These are phyloP conservation scores for Candida lessepsii DNA, from an alignment of 805 yeast genomes.

Conservation along the genomic window DNA sequence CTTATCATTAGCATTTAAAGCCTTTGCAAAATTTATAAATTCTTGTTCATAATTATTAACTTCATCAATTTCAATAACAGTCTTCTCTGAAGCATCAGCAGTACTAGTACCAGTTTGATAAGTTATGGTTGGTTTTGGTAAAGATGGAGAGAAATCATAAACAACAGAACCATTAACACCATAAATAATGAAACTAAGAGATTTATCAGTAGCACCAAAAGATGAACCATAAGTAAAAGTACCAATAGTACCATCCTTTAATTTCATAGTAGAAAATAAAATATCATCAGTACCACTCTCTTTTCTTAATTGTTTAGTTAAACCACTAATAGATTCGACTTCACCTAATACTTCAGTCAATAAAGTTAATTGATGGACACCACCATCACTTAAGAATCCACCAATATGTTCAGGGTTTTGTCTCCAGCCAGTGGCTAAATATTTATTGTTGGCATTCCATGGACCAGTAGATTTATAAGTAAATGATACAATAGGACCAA, in stretches of 20 bases:
- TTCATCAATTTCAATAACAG: constrained; percentile 40
- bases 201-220: constrained; percentile 77
- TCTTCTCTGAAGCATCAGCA: constrained; percentile 53
- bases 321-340: constrained; percentile 68
- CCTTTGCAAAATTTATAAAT: constrained; percentile 51
- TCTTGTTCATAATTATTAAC: constrained; percentile 46
- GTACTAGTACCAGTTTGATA: constrained; percentile 31
- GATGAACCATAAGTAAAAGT: constrained; percentile 86
- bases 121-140: constrained; percentile 38
- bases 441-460: constrained; percentile 58
- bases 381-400: constrained; percentile 91
- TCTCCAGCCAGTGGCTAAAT: constrained; percentile 80
- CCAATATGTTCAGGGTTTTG: constrained; percentile 88
- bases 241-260: constrained; percentile 68
- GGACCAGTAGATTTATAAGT: constrained; percentile 75
- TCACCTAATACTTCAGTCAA: constrained; percentile 80
- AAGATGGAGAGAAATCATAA: constrained; percentile 60
- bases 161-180: constrained; percentile 78
- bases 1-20: constrained; percentile 65
- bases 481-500: constrained; percentile 72
- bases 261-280: constrained; percentile 63
- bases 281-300: constrained; percentile 82
- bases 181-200: constrained; percentile 63
- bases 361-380: constrained; percentile 91
- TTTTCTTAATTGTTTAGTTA: constrained; percentile 72